phyloP scores from a whole-genome alignment of 768 basidiomycete genomes.

The Favolaschia claudopus region DNA sequence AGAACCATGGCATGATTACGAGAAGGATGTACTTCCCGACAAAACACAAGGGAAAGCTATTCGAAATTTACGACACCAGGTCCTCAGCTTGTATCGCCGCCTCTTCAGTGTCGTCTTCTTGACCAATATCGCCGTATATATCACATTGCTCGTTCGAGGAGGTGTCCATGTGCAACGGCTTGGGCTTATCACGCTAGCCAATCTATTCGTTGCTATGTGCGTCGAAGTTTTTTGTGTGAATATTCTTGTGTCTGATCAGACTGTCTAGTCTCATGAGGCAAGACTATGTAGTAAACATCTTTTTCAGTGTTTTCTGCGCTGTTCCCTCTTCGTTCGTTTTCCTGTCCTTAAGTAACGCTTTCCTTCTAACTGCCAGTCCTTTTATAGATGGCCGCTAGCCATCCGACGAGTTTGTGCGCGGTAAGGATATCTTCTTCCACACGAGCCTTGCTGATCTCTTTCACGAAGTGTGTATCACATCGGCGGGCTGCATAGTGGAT shows the following conservation, averaged over 20 bases:
- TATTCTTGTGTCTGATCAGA: neutral
- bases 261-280: conserved; percentile 48
- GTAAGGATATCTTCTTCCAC: neutral
- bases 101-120: conserved; percentile 67
- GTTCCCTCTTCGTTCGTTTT: conserved; percentile 57
- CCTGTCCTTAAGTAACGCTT: neutral
- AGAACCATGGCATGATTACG: conserved; percentile 60
- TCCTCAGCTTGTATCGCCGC: conserved; percentile 65
- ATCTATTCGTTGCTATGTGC: conserved; percentile 53
- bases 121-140: conserved; percentile 60
- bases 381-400: conserved; percentile 60
- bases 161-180: conserved; percentile 44
- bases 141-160: conserved; percentile 44
- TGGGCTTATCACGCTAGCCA: conserved; percentile 51
- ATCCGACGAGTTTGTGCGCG: conserved; percentile 60
- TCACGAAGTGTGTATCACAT: conserved; percentile 58
- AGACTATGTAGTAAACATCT: conserved; percentile 66
- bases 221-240: neutral
- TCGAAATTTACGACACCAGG: conserved; percentile 61
- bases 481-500: conserved; percentile 68
- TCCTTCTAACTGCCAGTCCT: neutral
- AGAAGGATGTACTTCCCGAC: conserved; percentile 56
- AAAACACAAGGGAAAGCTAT: conserved; percentile 56
- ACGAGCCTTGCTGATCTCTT: neutral
- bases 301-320: conserved; percentile 60